Evolutionary conservation across 176 grass and related monocot genomes (phyloP), one percentile per base, ranked within the genome.

Genomic region (Eremochloa ophiuroides): DNA sequence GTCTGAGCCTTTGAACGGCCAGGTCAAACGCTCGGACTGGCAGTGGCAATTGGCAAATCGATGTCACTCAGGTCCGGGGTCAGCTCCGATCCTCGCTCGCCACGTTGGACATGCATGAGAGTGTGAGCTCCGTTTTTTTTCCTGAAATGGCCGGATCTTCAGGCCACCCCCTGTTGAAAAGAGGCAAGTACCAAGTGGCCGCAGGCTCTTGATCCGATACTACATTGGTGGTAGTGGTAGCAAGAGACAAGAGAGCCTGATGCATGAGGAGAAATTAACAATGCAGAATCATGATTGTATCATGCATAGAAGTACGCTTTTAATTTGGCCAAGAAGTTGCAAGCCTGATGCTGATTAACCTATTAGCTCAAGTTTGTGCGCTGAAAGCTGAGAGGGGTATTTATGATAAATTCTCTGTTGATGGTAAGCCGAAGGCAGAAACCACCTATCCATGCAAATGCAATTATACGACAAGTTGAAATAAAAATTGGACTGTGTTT

Each of bases 121-220:
- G 50, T 58, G 22, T 7, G 78, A 77, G 83, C 73, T 82, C 66
- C 39, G 25, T 20, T 18, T 78, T 12, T 71, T 28, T 71, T 76
- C n/a, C 65, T 77, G 77, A 71, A 89, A 85, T 26, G 82, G 72
- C 61, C 68, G 53, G 66, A 75, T 81, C 82, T 26, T 70, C 20
- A 17, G 27, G 59, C 27, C 13, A 5, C 33, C 7, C 77, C 20
- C 26, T 85, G 72, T 35, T 66, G 41, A 33, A 80, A 80, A 53
- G 69, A 30, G 62, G 70, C 38, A 80, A 85, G 55, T 29, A 71
- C 27, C 43, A 72, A 64, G 63, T 76, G 76, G 65, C 74, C n/a
- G 34, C 80, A 16, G 35, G 44, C 77, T 11, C 82, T 56, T 64
- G 87, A 88, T 85, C 82, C 82, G 12, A 76, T 75, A 27, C 76